Evolutionary conservation across 495 filamentous ascomycete species (phyloP).

Genomic region (Penicillium roqueforti): DNA sequence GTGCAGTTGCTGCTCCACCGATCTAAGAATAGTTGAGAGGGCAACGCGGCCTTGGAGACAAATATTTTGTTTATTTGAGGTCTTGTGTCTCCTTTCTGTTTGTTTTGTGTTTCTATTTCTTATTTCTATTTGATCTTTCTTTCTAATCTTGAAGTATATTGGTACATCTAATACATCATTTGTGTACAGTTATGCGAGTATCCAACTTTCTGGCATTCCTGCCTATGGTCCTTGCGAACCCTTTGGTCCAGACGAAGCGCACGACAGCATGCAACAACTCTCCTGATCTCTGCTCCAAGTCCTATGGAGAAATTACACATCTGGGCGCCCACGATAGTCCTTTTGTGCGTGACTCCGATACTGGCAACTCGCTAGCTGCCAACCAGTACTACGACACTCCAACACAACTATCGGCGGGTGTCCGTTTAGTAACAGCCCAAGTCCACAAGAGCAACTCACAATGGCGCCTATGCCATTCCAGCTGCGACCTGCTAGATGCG

Average conservation of each 20-base stretch:
- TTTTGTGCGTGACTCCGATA: slow-evolving; percentile 50
- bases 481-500: slow-evolving; percentile 61
- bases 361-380: slow-evolving; percentile 52
- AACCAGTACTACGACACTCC: slow-evolving; percentile 72
- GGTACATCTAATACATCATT: slow-evolving; percentile 1
- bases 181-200: slow-evolving; percentile 27
- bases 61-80: slow-evolving; percentile 5
- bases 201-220: slow-evolving; percentile 30
- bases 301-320: slow-evolving; percentile 60
- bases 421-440: slow-evolving; percentile 68
- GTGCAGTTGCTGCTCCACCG: slow-evolving; percentile 11
- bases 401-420: slow-evolving; percentile 63
- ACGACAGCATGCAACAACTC: slow-evolving; percentile 59
- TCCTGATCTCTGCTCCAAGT: slow-evolving; percentile 53
- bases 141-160: slow-evolving; percentile 3
- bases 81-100: slow-evolving; percentile 1
- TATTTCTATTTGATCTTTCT: slow-evolving; percentile 3
- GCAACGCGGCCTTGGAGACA: slow-evolving; percentile 32
- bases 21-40: slow-evolving; percentile 38
- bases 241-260: slow-evolving; percentile 23
- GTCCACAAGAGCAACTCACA: slow-evolving; percentile 57
- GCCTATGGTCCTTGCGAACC: slow-evolving; percentile 28
- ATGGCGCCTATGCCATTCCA: slow-evolving; percentile 63
- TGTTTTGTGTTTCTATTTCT: slow-evolving; percentile 9
- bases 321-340: slow-evolving; percentile 62